Conservation (phyloP, 129 eudicot genomes). For the Tagetes patula region DNA sequence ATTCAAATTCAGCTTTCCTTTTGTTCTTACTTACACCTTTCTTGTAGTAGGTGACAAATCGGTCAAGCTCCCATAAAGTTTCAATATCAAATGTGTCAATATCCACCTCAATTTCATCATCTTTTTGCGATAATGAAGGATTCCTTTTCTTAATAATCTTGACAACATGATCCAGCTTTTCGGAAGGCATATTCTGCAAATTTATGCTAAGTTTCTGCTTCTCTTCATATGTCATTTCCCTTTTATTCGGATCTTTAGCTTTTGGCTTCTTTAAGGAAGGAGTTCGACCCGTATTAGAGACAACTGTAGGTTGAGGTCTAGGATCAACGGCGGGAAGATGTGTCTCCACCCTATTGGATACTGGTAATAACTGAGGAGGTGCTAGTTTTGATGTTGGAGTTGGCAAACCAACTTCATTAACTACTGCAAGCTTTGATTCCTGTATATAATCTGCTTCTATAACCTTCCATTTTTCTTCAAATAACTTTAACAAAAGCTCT, state of each 20-base stretch:
- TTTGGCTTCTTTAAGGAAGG: slow-evolving; percentile 70
- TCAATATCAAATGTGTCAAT: slow-evolving; percentile 87
- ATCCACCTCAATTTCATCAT: slow-evolving; percentile 95
- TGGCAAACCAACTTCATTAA: slow-evolving; percentile 44
- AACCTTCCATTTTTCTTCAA: slow-evolving; percentile 76
- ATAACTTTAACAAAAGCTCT: slow-evolving; percentile 58
- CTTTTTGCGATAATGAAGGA: slow-evolving; percentile 66
- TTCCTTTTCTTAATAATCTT: slow-evolving; percentile 78
- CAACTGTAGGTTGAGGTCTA: slow-evolving; percentile 29
- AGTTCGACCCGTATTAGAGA: slow-evolving; percentile 37
- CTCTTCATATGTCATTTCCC: slow-evolving; percentile 91
- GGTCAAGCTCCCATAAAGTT: slow-evolving; percentile 95
- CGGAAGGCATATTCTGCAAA: slow-evolving; percentile 82
- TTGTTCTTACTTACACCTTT: slow-evolving; percentile 74
- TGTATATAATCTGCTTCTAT: slow-evolving; percentile 66
- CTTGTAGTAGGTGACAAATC: slow-evolving; percentile 67
- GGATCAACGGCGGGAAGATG: slow-evolving; percentile 31
- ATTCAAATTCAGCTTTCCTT: slow-evolving; percentile 45
- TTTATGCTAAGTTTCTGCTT: slow-evolving; percentile 79
- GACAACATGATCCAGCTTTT: slow-evolving; percentile 74
- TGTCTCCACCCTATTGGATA: slow-evolving; percentile 40
- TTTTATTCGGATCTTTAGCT: slow-evolving; percentile 72
- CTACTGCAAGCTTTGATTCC: slow-evolving; percentile 41
- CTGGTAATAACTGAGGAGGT: slow-evolving; percentile 32
- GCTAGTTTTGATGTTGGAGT: slow-evolving; percentile 44